Evolutionary conservation across 495 filamentous ascomycete genomes (phyloP).

Genomic region (Daldinia decipiens): DNA sequence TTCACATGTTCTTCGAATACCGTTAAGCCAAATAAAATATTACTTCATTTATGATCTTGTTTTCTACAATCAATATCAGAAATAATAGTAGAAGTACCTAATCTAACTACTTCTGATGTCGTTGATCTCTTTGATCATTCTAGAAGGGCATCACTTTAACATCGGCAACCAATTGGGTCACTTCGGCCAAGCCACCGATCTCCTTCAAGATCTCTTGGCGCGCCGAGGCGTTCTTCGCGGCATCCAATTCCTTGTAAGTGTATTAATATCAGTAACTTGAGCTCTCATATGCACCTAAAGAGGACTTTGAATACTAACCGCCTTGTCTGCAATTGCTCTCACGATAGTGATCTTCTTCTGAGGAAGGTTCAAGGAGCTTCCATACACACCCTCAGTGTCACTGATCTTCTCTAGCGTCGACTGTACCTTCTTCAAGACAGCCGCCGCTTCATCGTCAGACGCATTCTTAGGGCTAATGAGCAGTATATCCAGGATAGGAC

Average conservation of each 20-base stretch:
- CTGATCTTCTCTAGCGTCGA: constrained; percentile 10
- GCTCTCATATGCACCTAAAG: neutral
- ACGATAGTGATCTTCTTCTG: constrained; percentile 26
- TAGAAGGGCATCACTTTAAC: constrained; percentile 16
- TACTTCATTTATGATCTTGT: too few relatives aligned
- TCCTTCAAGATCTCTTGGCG: constrained; percentile 21
- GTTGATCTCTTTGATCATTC: neutral
- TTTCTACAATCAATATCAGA: too few relatives aligned
- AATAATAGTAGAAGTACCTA: too few relatives aligned
- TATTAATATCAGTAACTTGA: neutral
- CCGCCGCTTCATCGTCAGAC: constrained; percentile 8
- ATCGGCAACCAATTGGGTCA: constrained; percentile 27
- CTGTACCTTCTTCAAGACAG: constrained; percentile 20
- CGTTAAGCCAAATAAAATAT: too few relatives aligned
- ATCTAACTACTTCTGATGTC: too few relatives aligned
- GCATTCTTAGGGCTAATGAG: constrained; percentile 25
- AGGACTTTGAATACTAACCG: constrained; percentile 15
- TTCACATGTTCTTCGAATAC: too few relatives aligned
- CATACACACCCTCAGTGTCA: constrained; percentile 24
- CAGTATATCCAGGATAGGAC: constrained; percentile 19
- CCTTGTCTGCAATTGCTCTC: constrained; percentile 17
- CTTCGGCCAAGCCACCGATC: constrained; percentile 11
- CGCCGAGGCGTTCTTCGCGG: constrained; percentile 14
- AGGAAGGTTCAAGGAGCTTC: constrained; percentile 30
- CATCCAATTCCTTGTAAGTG: constrained; percentile 15